phyloP scores from a whole-genome alignment of 495 filamentous ascomycete species.

The Cercophora newfieldiana region DNA sequence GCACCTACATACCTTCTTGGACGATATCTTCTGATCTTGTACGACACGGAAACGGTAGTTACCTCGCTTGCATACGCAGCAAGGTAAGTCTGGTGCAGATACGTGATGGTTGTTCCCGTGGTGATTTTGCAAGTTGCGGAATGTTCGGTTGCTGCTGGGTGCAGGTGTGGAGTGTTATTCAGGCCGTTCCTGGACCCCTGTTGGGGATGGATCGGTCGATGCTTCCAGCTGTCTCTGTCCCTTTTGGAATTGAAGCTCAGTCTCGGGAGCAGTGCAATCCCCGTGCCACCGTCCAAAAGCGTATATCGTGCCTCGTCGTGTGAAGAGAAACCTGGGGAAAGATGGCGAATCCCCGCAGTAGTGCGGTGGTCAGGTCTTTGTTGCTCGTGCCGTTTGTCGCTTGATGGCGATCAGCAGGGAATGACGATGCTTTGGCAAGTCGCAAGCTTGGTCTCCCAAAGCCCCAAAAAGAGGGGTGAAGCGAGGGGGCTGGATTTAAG shows the following conservation, averaged over 20 bases:
- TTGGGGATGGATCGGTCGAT: neutral
- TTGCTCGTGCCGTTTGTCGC: neutral
- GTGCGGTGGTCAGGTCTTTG: neutral
- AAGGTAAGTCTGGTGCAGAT: neutral
- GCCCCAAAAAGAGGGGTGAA: constrained; percentile 16
- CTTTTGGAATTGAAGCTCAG: neutral
- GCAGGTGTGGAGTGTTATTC: constrained; percentile 1
- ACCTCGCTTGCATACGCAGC: neutral
- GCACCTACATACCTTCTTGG: constrained; percentile 26
- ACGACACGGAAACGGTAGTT: constrained; percentile 16
- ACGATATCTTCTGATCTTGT: neutral
- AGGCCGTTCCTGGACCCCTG: constrained; percentile 9
- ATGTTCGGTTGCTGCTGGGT: constrained; percentile 11
- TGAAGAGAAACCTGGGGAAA: neutral
- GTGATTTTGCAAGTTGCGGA: constrained; percentile 3
- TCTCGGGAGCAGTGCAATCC: neutral
- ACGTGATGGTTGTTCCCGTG: neutral
- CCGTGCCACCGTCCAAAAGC: neutral
- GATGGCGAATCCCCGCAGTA: neutral
- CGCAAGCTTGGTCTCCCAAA: neutral
- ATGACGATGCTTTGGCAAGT: constrained; percentile 29
- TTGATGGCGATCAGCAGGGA: constrained; percentile 33
- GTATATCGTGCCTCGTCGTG: neutral
- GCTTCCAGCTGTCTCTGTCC: neutral
- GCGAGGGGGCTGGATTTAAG: constrained; percentile 8